A percentile compares a stretch with the other conserved stretches of the same genome.
Conservation (phyloP, 192 early-diverging fungal species). For the Backusella mclennaniae region DNA sequence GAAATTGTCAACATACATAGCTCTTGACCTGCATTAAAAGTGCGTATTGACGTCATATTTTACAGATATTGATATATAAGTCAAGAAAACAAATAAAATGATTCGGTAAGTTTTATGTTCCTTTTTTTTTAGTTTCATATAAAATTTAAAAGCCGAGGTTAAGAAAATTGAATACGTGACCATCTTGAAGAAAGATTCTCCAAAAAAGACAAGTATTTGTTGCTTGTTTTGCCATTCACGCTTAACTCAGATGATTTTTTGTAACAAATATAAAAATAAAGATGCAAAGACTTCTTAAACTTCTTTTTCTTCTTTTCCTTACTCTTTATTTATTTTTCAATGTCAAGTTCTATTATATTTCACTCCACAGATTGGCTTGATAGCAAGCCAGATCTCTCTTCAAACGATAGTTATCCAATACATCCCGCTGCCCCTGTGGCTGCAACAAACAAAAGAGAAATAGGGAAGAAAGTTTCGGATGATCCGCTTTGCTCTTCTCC, state of each 20-base stretch:
- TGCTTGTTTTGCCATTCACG: background rate
- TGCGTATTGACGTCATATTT: background rate
- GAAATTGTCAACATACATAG: background rate
- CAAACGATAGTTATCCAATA: background rate
- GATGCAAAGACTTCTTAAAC: background rate
- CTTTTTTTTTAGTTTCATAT: background rate
- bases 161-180: background rate
- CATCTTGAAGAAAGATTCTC: background rate
- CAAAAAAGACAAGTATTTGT: background rate
- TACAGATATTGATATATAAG: background rate
- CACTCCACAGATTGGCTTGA: background rate
- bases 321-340: background rate
- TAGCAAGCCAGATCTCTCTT: background rate
- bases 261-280: conserved; percentile 4
- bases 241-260: background rate
- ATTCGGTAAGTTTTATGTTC: background rate
- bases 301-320: background rate
- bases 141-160: background rate
- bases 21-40: background rate
- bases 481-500: background rate
- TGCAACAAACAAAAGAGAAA: background rate
- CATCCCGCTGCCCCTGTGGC: background rate
- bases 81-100: background rate
- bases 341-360: background rate
- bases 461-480: background rate